Evolutionary conservation across 2,329 filamentous ascomycete genomes (phyloP), one percentile per base, ranked within the genome.

Genomic region (Calonectria leucothoes): DNA sequence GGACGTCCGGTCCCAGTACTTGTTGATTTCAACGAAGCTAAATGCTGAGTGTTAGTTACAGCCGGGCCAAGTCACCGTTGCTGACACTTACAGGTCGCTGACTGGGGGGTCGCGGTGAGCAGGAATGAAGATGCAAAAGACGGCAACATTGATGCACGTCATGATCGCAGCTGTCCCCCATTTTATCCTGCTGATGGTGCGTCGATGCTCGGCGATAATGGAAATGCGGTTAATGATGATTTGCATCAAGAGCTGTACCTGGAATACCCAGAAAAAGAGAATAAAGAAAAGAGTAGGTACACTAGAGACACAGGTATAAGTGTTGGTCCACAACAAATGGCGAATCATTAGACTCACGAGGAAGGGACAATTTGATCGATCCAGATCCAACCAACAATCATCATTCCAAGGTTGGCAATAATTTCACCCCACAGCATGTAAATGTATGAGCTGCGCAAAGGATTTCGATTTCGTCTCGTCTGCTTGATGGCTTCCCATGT

Each of bases 141-240:
- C 89, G 0, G 85, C 85, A 25, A 91, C 85, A 63, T 91, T 90
- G 75, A 91, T 87, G 14, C 81, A 37, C 1, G 86, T 87, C 65
- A 91, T 88, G 4, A 87, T 20, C 0, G 80, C 48, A 0, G 87
- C 83, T 0, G 86, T 86, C 0, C 83, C 83, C 86, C 86, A 89
- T 82, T 90, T 90, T 33, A 91, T 75, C 17, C 76, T 81, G 0
- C 65, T 31, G 8, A 87, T 84, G 2, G 84, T 85, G 0, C 76
- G 79, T 29, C 81, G 82, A 52, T 86, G 82, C n/a, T 87, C 84
- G 15, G 86, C 84, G 48, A 90, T 86, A 48, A 91, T 84, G 0
- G 86, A 84, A 25, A 90, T 87, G 64, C 89, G 86, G 75, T 90
- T 90, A 78, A 89, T 87, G 75, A 90, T 89, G 51, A 91, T 90